These are phyloP conservation scores for Backusella circina DNA, from an alignment of 192 early-diverging fungal species.

Conservation along the genomic window DNA sequence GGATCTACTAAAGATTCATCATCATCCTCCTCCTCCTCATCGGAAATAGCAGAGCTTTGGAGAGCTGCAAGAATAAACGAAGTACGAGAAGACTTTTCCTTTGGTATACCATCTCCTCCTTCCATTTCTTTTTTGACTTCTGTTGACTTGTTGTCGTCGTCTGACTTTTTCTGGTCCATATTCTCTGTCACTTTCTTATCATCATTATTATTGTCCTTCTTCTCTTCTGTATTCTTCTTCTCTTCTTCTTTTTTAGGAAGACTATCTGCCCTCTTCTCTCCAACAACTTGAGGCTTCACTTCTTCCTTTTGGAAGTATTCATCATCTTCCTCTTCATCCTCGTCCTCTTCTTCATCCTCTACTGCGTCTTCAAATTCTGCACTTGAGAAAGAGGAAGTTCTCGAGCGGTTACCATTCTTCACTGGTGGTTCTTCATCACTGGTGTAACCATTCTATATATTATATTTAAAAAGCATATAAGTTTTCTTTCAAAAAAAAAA, in stretches of 20 bases:
- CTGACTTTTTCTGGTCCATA: neutral
- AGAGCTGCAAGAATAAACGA: constrained; percentile 9
- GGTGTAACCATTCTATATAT: neutral
- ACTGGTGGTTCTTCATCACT: neutral
- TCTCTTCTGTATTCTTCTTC: neutral
- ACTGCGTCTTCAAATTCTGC: constrained; percentile 9
- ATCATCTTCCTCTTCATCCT: constrained; percentile 8
- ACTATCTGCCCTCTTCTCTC: neutral
- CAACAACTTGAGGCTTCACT: neutral
- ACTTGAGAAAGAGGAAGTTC: constrained; percentile 4
- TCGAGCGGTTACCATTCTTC: neutral
- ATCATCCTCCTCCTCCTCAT: constrained; percentile 2
- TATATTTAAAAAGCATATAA: neutral
- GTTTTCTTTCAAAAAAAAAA: neutral
- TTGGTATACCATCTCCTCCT: neutral
- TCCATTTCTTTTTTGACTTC: neutral
- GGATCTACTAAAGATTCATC: constrained; percentile 8
- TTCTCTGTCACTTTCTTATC: neutral
- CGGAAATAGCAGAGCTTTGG: neutral
- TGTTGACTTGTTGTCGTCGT: neutral
- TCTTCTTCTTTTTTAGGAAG: neutral
- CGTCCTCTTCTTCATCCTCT: constrained; percentile 5
- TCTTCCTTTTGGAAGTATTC: constrained; percentile 12
- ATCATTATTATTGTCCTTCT: neutral
- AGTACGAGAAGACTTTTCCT: neutral